Evolutionary conservation across 1,284 basidiomycete genomes (phyloP).

Genomic region (Neotropicomus parvogracilis): DNA sequence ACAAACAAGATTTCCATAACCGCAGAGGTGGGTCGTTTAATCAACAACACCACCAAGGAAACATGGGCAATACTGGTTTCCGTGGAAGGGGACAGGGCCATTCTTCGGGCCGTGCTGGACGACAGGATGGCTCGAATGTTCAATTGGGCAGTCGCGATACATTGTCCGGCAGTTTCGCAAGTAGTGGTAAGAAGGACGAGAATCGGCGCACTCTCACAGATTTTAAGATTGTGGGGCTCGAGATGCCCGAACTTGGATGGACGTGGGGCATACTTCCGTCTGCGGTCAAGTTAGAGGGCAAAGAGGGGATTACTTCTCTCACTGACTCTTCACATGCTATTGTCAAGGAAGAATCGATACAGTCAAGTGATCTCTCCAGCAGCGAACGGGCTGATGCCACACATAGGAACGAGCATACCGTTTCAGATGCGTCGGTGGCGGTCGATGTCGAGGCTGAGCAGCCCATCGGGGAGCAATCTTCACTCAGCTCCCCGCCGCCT

Average conservation of each 20-base stretch:
- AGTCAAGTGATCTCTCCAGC: conserved; percentile 28
- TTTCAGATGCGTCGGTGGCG: conserved; percentile 20
- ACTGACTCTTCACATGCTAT: conserved; percentile 27
- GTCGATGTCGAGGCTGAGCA: conserved; percentile 32
- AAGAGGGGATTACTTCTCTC: conserved; percentile 33
- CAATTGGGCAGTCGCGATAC: conserved; percentile 43
- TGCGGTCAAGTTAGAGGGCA: conserved; percentile 37
- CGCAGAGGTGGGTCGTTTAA: conserved; percentile 64
- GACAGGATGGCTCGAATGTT: conserved; percentile 48
- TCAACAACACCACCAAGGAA: conserved; percentile 41
- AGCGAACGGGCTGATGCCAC: conserved; percentile 29
- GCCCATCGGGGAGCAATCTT: conserved; percentile 28
- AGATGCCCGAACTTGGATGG: conserved; percentile 73
- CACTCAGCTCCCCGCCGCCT: conserved; percentile 49
- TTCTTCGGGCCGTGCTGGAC: conserved; percentile 45
- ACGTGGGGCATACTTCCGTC: conserved; percentile 59
- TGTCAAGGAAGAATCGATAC: conserved; percentile 43
- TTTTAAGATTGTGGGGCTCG: conserved; percentile 90
- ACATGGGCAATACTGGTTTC: conserved; percentile 42
- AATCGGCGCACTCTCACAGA: conserved; percentile 87
- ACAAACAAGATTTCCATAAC: conserved; percentile 57
- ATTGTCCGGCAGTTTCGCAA: conserved; percentile 40
- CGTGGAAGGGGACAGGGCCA: conserved; percentile 42
- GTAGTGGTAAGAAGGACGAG: conserved; percentile 71
- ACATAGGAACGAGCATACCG: conserved; percentile 31